Conservation (phyloP, 1,139 yeast species). For the Eremothecium cymbalariae region DNA sequence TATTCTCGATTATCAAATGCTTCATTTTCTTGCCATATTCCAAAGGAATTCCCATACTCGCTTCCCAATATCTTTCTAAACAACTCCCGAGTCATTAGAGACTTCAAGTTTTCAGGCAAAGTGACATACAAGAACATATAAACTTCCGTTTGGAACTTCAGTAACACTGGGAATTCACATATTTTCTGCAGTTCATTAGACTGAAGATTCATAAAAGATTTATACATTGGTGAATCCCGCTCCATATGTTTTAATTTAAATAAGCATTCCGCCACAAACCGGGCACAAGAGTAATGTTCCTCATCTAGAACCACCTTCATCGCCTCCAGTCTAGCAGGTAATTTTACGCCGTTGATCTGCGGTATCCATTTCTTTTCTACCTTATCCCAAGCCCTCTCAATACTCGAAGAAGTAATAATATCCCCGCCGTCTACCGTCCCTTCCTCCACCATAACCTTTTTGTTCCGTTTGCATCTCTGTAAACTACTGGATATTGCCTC, state of each 20-base stretch:
- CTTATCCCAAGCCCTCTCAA: constrained; percentile 27
- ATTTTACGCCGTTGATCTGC: constrained; percentile 24
- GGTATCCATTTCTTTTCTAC: constrained; percentile 35
- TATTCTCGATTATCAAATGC: constrained; percentile 47
- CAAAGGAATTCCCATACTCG: constrained; percentile 68
- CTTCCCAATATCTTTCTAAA: constrained; percentile 50
- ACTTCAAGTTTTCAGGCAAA: constrained; percentile 36
- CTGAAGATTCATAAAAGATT: constrained; percentile 41
- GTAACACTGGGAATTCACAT: constrained; percentile 41
- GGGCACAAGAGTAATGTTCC: constrained; percentile 36
- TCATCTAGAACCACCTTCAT: constrained; percentile 31
- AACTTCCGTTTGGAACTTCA: constrained; percentile 44
- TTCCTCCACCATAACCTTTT: not conserved
- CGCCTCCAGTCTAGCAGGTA: not conserved
- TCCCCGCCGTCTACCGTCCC: constrained; percentile 3
- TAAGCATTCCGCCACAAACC: constrained; percentile 32
- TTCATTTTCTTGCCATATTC: constrained; percentile 51
- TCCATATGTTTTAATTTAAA: constrained; percentile 17
- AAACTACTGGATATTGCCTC: constrained; percentile 32
- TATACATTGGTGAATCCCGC: constrained; percentile 6
- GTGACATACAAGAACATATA: constrained; percentile 44
- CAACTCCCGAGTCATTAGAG: constrained; percentile 35
- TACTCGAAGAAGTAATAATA: constrained; percentile 10
- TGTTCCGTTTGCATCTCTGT: constrained; percentile 15
- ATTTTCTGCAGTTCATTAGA: constrained; percentile 49